These are phyloP conservation scores for Sphenostylis stenocarpa DNA, from an alignment of 306 rosid species.

Conservation along the genomic window DNA sequence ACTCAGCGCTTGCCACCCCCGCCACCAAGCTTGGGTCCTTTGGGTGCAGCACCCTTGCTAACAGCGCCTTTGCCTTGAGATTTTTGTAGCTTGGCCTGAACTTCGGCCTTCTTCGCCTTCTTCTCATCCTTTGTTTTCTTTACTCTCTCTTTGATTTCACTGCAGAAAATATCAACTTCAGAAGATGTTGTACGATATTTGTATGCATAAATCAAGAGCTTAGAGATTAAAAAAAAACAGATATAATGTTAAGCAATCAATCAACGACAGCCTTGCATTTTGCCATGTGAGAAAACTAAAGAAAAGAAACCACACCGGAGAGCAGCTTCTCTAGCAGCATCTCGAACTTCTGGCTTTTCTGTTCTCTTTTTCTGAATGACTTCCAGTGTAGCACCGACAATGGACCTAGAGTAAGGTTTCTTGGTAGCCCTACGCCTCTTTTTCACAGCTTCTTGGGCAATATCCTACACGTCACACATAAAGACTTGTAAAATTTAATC, in stretches of 20 bases:
- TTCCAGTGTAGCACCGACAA: conserved; percentile 35
- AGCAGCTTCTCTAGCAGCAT: conserved; percentile 38
- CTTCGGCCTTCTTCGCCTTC: conserved; percentile 86
- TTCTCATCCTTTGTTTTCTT: conserved; percentile 89
- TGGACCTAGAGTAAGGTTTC: conserved; percentile 36
- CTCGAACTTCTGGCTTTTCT: conserved; percentile 32
- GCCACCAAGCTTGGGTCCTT: conserved; percentile 91
- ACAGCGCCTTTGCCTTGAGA: conserved; percentile 49
- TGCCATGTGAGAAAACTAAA: background rate
- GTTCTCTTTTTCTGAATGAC: conserved; percentile 32
- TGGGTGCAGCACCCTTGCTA: conserved; percentile 61
- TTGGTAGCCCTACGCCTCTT: conserved; percentile 28
- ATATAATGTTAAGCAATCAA: background rate
- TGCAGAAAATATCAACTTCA: conserved; percentile 15
- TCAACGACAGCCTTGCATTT: background rate
- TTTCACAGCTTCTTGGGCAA: conserved; percentile 51
- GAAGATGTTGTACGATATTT: background rate
- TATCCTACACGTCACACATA: conserved; percentile 45
- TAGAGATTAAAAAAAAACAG: no score
- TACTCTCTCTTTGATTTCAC: conserved; percentile 85
- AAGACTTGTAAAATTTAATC: background rate
- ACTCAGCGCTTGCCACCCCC: conserved; percentile 85
- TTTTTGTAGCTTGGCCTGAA: conserved; percentile 56
- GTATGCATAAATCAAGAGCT: background rate
- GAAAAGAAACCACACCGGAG: conserved; percentile 20